A percentile compares a stretch with the other conserved stretches of the same genome.
phyloP scores from a whole-genome alignment of 768 basidiomycete genomes.

The Hygrocybe coccinea region DNA sequence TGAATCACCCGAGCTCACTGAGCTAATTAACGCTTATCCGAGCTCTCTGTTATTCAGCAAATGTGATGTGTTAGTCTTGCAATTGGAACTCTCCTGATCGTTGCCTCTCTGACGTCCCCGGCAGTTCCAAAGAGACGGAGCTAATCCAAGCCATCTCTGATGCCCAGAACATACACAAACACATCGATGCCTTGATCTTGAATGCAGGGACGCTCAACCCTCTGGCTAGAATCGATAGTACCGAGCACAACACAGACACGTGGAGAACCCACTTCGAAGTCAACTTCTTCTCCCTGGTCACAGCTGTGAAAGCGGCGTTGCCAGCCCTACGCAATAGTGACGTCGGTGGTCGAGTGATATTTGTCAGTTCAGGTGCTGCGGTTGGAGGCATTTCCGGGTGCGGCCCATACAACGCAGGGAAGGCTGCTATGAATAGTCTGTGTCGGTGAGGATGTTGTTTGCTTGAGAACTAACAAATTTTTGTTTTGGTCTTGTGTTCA shows the following conservation, averaged over 20 bases:
- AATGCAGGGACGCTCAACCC: constrained; percentile 83
- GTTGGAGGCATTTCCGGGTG: constrained; percentile 61
- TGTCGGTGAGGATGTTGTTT: constrained; percentile 48
- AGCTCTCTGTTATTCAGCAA: constrained; percentile 49
- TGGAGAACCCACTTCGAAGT: constrained; percentile 78
- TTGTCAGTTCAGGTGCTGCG: constrained; percentile 85
- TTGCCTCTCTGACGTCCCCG: constrained; percentile 10
- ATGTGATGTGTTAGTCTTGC: constrained; percentile 66
- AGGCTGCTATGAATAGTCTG: constrained; percentile 87
- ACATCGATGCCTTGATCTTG: constrained; percentile 72
- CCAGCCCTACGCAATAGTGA: constrained; percentile 63
- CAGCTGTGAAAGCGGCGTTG: constrained; percentile 59
- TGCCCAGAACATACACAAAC: constrained; percentile 50
- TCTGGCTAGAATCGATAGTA: constrained; percentile 50
- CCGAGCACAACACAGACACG: constrained; percentile 34
- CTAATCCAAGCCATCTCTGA: constrained; percentile 52
- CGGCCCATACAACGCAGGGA: constrained; percentile 79
- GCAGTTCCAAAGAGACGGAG: constrained; percentile 56
- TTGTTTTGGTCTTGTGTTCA: not conserved
- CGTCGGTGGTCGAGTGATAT: constrained; percentile 61
- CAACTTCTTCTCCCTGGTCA: constrained; percentile 83
- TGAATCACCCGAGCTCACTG: constrained; percentile 55
- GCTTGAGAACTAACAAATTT: constrained; percentile 14
- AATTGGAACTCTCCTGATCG: constrained; percentile 5
- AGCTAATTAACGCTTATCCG: constrained; percentile 34